A percentile compares a stretch with the other conserved stretches of the same genome.
Conservation (phyloP, 2,329 filamentous ascomycete genomes). For the Fusarium nanum region DNA sequence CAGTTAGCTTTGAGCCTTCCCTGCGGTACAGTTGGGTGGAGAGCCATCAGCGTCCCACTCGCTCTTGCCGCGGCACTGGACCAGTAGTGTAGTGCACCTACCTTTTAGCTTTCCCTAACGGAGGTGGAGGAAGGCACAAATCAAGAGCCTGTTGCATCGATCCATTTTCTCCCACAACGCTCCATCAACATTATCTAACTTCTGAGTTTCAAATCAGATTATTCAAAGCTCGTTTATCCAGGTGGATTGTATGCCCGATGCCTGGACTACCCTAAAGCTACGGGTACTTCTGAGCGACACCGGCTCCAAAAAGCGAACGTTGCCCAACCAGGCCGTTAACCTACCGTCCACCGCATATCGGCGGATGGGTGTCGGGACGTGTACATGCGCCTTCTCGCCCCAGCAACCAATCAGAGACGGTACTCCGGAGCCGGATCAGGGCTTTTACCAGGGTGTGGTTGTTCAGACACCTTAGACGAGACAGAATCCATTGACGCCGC, state of each 20-base stretch:
- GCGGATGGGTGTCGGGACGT: conserved; percentile 43
- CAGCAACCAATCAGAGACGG: conserved; percentile 37
- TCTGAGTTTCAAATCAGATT: not conserved
- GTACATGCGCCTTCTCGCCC: conserved; percentile 35
- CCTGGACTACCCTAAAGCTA: not conserved
- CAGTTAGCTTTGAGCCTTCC: conserved; percentile 21
- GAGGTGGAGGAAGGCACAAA: conserved; percentile 6
- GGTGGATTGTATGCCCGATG: not conserved
- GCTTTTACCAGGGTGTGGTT: conserved; percentile 25
- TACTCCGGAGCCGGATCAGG: conserved; percentile 1
- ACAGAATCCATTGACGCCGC: conserved; percentile 49
- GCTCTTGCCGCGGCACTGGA: conserved; percentile 40
- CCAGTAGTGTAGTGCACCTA: not conserved
- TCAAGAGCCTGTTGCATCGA: not conserved
- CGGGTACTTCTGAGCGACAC: conserved; percentile 9
- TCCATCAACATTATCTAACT: conserved; percentile 12
- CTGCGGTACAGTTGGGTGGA: conserved; percentile 19
- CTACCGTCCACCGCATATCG: conserved; percentile 33
- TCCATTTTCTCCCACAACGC: conserved; percentile 8
- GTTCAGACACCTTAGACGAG: conserved; percentile 41
- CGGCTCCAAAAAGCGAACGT: conserved; percentile 22
- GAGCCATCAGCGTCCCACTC: conserved; percentile 23
- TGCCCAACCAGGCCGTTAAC: conserved; percentile 20
- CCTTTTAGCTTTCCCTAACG: conserved; percentile 3
- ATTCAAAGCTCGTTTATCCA: not conserved